Evolutionary conservation across 768 basidiomycete genomes (phyloP).

Genomic region (Asterophora lycoperdoides): DNA sequence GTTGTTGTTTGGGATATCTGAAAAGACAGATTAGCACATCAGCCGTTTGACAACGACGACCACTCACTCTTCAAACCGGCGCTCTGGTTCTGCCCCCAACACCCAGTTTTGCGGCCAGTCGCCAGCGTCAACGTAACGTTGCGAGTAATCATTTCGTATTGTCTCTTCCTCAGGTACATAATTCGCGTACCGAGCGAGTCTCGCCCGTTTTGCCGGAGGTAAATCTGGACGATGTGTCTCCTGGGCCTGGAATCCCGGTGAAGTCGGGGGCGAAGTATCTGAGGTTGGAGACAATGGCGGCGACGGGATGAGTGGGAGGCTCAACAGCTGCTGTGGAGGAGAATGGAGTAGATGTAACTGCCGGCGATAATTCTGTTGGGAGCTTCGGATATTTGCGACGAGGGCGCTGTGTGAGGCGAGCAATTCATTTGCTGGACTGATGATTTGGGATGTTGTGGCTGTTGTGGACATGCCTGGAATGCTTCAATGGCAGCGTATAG

Average conservation of each 20-base stretch:
- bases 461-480: constrained; percentile 6
- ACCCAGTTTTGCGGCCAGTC: constrained; percentile 96
- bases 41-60: not conserved
- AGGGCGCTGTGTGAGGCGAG: constrained; percentile 60
- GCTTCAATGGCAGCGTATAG: not conserved
- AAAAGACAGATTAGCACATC: constrained; percentile 1
- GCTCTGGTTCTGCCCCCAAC: constrained; percentile 81
- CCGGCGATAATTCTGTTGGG: constrained; percentile 55
- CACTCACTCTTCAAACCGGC: constrained; percentile 89
- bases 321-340: constrained; percentile 52
- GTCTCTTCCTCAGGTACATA: constrained; percentile 95
- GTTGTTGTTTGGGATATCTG: constrained; percentile 93
- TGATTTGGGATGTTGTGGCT: constrained; percentile 41
- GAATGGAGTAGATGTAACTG: constrained; percentile 51
- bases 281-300: constrained; percentile 51
- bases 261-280: constrained; percentile 43
- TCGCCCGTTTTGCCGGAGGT: constrained; percentile 70
- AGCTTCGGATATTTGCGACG: constrained; percentile 47
- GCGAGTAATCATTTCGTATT: constrained; percentile 92
- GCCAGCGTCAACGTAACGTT: constrained; percentile 84
- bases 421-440: constrained; percentile 60
- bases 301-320: constrained; percentile 54
- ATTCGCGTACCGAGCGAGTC: constrained; percentile 66
- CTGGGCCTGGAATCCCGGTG: constrained; percentile 34
- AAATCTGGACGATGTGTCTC: constrained; percentile 35